A percentile compares a stretch with the other conserved stretches of the same genome.
These are phyloP conservation scores for Cryptococcus maquisensis DNA, from an alignment of 1,284 basidiomycete species.

Conservation along the genomic window DNA sequence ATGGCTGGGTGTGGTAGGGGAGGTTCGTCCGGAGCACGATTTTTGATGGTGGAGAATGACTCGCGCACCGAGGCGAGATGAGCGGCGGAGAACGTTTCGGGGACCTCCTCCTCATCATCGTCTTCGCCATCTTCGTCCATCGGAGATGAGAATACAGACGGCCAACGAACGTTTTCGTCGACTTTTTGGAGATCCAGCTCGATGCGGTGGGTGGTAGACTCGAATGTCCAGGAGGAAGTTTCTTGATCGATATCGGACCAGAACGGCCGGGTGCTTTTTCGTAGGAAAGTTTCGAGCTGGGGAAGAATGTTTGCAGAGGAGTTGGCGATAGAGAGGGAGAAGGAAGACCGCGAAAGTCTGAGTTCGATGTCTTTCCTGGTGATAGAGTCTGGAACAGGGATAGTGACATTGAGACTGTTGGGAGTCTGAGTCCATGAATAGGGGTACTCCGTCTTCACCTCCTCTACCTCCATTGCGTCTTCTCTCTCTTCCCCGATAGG, in stretches of 20 bases:
- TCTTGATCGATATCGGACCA: conserved; percentile 71
- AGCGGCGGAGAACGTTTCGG: conserved; percentile 81
- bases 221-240: conserved; percentile 83
- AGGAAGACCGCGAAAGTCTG: conserved; percentile 59
- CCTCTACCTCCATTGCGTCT: conserved; percentile 14
- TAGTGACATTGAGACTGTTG: conserved; percentile 74
- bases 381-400: conserved; percentile 70
- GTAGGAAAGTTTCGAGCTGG: conserved; percentile 58
- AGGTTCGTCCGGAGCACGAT: conserved; percentile 24
- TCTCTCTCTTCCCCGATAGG: background rate
- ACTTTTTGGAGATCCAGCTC: conserved; percentile 80
- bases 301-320: conserved; percentile 52
- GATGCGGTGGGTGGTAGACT: conserved; percentile 64
- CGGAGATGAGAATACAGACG: conserved; percentile 63
- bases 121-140: conserved; percentile 36
- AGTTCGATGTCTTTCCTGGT: conserved; percentile 63
- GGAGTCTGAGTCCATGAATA: conserved; percentile 88
- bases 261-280: conserved; percentile 55
- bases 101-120: conserved; percentile 61
- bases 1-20: conserved; percentile 35
- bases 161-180: conserved; percentile 75
- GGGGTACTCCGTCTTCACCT: conserved; percentile 52
- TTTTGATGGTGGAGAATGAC: conserved; percentile 35
- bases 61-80: conserved; percentile 75
- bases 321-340: conserved; percentile 57